A percentile compares a stretch with the other conserved stretches of the same genome.
These are phyloP conservation scores for Vanderwaltozyma verrucispora DNA, from an alignment of 805 yeast genomes.

Conservation along the genomic window DNA sequence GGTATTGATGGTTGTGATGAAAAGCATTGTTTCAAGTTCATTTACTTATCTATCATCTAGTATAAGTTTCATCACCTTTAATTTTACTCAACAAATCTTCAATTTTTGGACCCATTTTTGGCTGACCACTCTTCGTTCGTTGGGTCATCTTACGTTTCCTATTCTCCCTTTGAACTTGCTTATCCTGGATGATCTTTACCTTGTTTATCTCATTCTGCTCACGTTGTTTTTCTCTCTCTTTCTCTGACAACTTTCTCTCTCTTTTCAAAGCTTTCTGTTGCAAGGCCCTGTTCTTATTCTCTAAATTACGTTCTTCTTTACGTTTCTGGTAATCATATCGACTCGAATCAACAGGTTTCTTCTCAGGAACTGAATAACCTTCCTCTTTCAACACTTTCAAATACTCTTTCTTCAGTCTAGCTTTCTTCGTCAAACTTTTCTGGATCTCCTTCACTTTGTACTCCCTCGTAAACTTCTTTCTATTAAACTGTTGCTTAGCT, in stretches of 20 bases:
- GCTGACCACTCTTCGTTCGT: slow-evolving; percentile 72
- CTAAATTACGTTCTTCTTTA: slow-evolving; percentile 14
- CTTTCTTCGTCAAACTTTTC: slow-evolving; percentile 64
- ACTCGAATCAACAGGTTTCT: slow-evolving; percentile 6
- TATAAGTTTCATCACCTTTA: slow-evolving; percentile 36
- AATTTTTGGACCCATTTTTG: slow-evolving; percentile 83
- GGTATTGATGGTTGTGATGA: too few species aligned
- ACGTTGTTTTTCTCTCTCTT: slow-evolving; percentile 28
- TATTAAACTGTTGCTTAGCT: slow-evolving; percentile 16
- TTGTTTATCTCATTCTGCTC: slow-evolving; percentile 33
- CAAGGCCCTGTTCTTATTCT: slow-evolving; percentile 23
- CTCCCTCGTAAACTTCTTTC: slow-evolving; percentile 31
- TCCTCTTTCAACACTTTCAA: slow-evolving; percentile 69
- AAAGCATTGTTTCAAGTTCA: not conserved
- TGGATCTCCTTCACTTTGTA: slow-evolving; percentile 54
- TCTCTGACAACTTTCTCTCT: slow-evolving; percentile 28
- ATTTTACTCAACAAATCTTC: slow-evolving; percentile 69
- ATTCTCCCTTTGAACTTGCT: slow-evolving; percentile 33
- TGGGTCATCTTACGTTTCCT: slow-evolving; percentile 38
- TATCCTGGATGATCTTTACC: slow-evolving; percentile 30
- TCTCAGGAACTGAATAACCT: slow-evolving; percentile 47
- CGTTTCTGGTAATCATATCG: slow-evolving; percentile 10
- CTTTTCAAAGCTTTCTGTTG: slow-evolving; percentile 29
- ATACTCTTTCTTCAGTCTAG: slow-evolving; percentile 71
- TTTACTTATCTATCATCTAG: slow-evolving; percentile 9